These are phyloP conservation scores for Cladorrhinum sp. DNA, from an alignment of 2,329 filamentous ascomycete species.

Conservation along the genomic window DNA sequence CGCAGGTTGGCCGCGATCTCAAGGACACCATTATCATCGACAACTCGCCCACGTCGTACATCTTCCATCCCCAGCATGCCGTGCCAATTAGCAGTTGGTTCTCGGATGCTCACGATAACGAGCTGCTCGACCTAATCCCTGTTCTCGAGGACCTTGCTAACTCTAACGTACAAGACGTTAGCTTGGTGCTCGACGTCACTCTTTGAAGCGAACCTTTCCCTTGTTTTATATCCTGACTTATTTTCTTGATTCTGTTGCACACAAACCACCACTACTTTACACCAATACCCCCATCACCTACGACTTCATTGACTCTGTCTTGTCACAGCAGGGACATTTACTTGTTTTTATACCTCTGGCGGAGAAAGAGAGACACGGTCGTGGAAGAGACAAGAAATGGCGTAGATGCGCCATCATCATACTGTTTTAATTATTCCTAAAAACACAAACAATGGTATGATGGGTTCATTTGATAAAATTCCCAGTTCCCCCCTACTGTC, in stretches of 20 bases:
- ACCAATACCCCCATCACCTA: background rate
- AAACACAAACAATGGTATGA: background rate
- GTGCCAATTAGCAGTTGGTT: conserved; percentile 99
- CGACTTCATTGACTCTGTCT: background rate
- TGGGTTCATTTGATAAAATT: background rate
- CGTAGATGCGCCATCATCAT: conserved; percentile 10
- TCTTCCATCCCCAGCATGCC: conserved; percentile 98
- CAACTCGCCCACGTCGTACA: conserved; percentile 98
- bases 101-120: conserved; percentile 98
- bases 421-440: conserved; percentile 5
- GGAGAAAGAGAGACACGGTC: background rate
- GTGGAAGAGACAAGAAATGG: conserved; percentile 3
- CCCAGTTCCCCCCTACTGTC: background rate
- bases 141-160: conserved; percentile 96
- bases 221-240: conserved; percentile 23
- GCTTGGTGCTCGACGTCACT: conserved; percentile 91
- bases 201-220: conserved; percentile 47
- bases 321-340: background rate
- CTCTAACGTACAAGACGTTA: conserved; percentile 87
- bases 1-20: conserved; percentile 91
- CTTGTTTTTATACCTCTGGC: background rate
- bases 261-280: background rate
- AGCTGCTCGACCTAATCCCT: conserved; percentile 93
- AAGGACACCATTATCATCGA: conserved; percentile 99
- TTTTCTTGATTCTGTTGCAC: conserved; percentile 3